phyloP scores from a whole-genome alignment of 108 stramenopile genomes.

The Epithemia pelagica region DNA sequence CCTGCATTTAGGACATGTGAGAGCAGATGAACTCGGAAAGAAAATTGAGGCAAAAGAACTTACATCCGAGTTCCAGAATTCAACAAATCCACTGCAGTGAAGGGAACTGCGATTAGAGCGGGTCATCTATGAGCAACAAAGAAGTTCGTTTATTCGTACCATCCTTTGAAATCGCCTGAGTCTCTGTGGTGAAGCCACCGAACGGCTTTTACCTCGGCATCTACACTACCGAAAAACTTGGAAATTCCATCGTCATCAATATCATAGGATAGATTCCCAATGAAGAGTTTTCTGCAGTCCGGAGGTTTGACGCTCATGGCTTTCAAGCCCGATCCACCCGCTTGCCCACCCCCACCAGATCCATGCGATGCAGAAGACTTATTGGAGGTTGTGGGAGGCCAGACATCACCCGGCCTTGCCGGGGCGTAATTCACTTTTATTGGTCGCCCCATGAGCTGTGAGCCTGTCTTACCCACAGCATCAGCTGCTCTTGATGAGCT shows the following conservation, averaged over 20 bases:
- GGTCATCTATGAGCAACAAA: too few relatives aligned
- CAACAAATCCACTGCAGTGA: conserved; percentile 64
- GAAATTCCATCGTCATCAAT: conserved; percentile 88
- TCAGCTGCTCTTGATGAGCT: conserved; percentile 56
- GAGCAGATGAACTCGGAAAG: too few relatives aligned
- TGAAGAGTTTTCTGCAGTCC: conserved; percentile 80
- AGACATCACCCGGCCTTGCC: conserved; percentile 69
- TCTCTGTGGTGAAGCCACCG: conserved; percentile 91
- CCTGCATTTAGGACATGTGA: conserved; percentile 10
- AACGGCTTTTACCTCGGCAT: conserved; percentile 85
- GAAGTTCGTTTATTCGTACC: conserved; percentile 26
- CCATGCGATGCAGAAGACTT: conserved; percentile 49
- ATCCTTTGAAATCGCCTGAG: conserved; percentile 92
- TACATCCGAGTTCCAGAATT: conserved; percentile 80
- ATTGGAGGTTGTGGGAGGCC: conserved; percentile 75
- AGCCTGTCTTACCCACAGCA: conserved; percentile 63
- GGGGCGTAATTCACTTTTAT: conserved; percentile 91
- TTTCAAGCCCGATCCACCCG: conserved; percentile 68
- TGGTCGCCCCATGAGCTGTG: conserved; percentile 82
- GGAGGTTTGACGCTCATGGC: conserved; percentile 86
- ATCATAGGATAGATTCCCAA: conserved; percentile 92
- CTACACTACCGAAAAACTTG: conserved; percentile 84
- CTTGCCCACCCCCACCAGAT: conserved; percentile 55
- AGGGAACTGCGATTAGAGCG: too few relatives aligned
- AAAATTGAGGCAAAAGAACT: too few relatives aligned